A percentile compares a stretch with the other conserved stretches of the same genome.
Evolutionary conservation across 2,329 filamentous ascomycete species (phyloP).

Genomic region (Xylaria sp.): DNA sequence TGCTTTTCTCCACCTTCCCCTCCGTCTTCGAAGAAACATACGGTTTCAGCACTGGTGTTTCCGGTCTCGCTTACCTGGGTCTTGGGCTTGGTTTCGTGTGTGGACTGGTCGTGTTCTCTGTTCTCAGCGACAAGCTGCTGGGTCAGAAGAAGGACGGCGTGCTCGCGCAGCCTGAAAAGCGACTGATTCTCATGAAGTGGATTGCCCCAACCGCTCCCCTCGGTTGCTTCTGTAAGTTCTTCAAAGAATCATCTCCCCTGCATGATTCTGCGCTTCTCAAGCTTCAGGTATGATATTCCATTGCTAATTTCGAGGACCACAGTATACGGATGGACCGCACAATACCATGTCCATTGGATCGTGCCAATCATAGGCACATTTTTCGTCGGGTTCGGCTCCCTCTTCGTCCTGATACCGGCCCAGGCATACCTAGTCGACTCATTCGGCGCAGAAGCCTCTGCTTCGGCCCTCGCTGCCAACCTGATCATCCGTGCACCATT

Average conservation of each 20-base stretch:
- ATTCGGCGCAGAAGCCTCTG: conserved; percentile 31
- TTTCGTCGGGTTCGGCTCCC: conserved; percentile 29
- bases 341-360: conserved; percentile 34
- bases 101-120: conserved; percentile 28
- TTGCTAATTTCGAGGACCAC: neutral
- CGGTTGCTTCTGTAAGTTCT: conserved; percentile 30
- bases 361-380: conserved; percentile 36
- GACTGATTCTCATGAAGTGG: conserved; percentile 36
- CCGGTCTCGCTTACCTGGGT: conserved; percentile 32
- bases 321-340: conserved; percentile 36
- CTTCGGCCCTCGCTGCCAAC: conserved; percentile 33
- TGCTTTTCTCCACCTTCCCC: conserved; percentile 34
- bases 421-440: conserved; percentile 33
- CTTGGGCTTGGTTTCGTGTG: conserved; percentile 27
- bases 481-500: conserved; percentile 29
- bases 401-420: conserved; percentile 27
- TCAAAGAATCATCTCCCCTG: neutral
- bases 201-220: conserved; percentile 29
- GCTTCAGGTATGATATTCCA: neutral
- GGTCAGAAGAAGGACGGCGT: conserved; percentile 16
- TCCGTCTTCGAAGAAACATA: conserved; percentile 30
- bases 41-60: conserved; percentile 18
- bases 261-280: neutral
- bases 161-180: conserved; percentile 24
- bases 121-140: conserved; percentile 30